Base-by-base conservation (phyloP, 2,329 filamentous ascomycete genomes). In the Rugonectria rugulosa region DNA sequence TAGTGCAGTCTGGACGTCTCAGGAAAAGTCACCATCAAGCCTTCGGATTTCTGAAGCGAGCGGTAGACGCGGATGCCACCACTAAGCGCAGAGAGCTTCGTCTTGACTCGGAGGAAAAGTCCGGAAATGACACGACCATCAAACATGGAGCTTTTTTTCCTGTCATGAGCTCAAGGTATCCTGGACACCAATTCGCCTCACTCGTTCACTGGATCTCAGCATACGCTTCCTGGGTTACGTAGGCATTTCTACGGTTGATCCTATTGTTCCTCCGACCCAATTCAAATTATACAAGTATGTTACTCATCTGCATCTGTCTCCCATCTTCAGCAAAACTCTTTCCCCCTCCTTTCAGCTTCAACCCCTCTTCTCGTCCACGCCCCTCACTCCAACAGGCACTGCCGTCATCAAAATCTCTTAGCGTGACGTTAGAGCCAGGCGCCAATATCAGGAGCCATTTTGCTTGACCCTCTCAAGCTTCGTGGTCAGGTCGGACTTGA, bases 351-450 rank as follows among this genome's bases (percentile, higher is more conserved):
- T 19, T 27, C 26, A 20, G 10, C 17, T 42, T 12, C 19, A 43
- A 27, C 55, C 65, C 65, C 60, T 60, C 57, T 54, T 48, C 15
- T 17, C 29, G 26, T 47, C 27, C 41, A 21, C 52, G 36, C 34
- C 48, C 43, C 46, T 20, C 54, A 41, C 57, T 43, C 43, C 44
- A 54, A 59, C 48, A 59, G 37, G 57, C 65, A 55, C 61, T 62
- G 59, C 65, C 65, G 65, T 68, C 65, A 68, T 68, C 53, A 48
- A 20, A 45, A 40, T 41, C 49, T 46, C 31, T 45, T 68, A 68
- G 65, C 65, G 65, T 50, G 36, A 62, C 58, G 48, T 59, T 63
- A 65, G 60, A 68, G 60, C 49, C 60, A 54, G 44, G 56, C 60
- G 46, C 57, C 51, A 45, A 50, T 44, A 26, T 65, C 14, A 34